A percentile compares a stretch with the other conserved stretches of the same genome.
These are phyloP conservation scores for Mortierella sp. DNA, from an alignment of 371 early-diverging fungal genomes.

Conservation along the genomic window DNA sequence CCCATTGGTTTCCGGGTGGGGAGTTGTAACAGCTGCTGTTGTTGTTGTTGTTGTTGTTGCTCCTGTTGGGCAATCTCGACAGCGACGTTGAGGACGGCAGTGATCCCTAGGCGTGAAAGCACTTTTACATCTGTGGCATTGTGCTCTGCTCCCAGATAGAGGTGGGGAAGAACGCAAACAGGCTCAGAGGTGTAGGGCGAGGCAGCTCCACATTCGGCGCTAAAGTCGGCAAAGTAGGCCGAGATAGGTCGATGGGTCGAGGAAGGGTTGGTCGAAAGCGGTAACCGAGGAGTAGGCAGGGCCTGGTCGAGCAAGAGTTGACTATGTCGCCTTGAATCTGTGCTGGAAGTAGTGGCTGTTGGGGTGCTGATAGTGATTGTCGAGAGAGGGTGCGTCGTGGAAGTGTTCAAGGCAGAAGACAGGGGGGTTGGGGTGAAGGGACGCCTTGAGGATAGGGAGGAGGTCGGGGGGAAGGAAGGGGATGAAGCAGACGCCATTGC, in stretches of 20 bases:
- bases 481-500: slow-evolving; percentile 26
- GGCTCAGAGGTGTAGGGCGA: slow-evolving; percentile 66
- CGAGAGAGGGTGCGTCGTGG: slow-evolving; percentile 19
- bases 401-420: slow-evolving; percentile 17
- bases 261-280: slow-evolving; percentile 5
- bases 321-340: slow-evolving; percentile 24
- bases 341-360: background rate
- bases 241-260: slow-evolving; percentile 51
- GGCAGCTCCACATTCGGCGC: slow-evolving; percentile 44
- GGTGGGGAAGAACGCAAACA: slow-evolving; percentile 72
- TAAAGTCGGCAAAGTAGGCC: slow-evolving; percentile 52
- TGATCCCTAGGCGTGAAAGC: slow-evolving; percentile 63
- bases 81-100: slow-evolving; percentile 81
- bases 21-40: background rate
- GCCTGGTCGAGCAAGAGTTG: slow-evolving; percentile 35
- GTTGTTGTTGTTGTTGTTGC: slow-evolving; percentile 29
- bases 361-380: slow-evolving; percentile 7
- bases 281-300: slow-evolving; percentile 32
- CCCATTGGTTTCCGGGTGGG: background rate
- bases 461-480: slow-evolving; percentile 28
- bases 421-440: slow-evolving; percentile 40
- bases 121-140: slow-evolving; percentile 64
- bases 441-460: slow-evolving; percentile 39
- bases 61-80: slow-evolving; percentile 65
- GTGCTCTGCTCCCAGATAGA: slow-evolving; percentile 78